Conservation (phyloP, 768 basidiomycete species). For the Lactarius hatsudake region DNA sequence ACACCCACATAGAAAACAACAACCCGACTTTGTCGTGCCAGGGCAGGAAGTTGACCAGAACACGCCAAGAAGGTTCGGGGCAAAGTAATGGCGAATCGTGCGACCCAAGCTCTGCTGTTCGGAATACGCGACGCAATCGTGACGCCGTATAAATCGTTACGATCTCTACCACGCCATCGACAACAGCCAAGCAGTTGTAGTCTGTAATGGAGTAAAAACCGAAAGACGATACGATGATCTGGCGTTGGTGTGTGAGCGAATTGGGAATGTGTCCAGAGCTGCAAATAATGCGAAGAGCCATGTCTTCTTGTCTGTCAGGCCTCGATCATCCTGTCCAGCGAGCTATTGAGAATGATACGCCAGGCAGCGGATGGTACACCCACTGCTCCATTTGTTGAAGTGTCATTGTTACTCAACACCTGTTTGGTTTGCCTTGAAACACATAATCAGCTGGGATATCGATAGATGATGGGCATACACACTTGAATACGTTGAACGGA, state of each 20-base stretch:
- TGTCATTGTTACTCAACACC: slow-evolving; percentile 81
- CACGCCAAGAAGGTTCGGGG: slow-evolving; percentile 64
- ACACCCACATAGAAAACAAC: slow-evolving; percentile 54
- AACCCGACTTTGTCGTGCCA: slow-evolving; percentile 66
- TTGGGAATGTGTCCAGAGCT: slow-evolving; percentile 59
- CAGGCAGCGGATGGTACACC: slow-evolving; percentile 32
- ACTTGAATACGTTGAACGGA: slow-evolving; percentile 66
- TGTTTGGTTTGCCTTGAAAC: slow-evolving; percentile 62
- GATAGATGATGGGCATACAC: neutral
- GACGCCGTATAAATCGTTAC: slow-evolving; percentile 65
- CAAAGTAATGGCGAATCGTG: slow-evolving; percentile 51
- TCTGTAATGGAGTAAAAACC: slow-evolving; percentile 63
- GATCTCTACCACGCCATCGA: slow-evolving; percentile 64
- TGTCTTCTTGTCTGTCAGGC: slow-evolving; percentile 67
- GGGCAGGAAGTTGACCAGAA: slow-evolving; percentile 59
- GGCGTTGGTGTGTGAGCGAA: slow-evolving; percentile 63
- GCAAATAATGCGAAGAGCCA: slow-evolving; percentile 75
- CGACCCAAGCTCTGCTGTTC: slow-evolving; percentile 63
- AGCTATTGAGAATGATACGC: neutral
- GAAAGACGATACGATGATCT: slow-evolving; percentile 63
- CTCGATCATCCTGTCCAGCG: slow-evolving; percentile 54
- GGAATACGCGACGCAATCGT: slow-evolving; percentile 52
- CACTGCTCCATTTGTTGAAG: slow-evolving; percentile 79
- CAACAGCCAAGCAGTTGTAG: slow-evolving; percentile 67
- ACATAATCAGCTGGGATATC: neutral